phyloP scores from a whole-genome alignment of 139 green algal species.

The Tetradesmus obliquus region DNA sequence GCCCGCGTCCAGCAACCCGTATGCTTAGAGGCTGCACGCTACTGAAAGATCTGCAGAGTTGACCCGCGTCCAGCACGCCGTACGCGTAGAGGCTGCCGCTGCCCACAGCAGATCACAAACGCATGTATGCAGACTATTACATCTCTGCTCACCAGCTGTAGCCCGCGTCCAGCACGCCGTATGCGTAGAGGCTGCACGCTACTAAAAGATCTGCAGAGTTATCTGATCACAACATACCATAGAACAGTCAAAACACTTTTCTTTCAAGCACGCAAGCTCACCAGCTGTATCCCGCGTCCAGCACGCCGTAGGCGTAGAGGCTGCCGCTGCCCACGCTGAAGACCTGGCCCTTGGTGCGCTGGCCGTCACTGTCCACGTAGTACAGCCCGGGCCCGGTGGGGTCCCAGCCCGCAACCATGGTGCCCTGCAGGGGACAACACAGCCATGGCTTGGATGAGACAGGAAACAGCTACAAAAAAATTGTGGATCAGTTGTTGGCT shows the following conservation, averaged over 20 bases:
- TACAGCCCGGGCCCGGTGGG: slow-evolving; percentile 91
- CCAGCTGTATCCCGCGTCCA: slow-evolving; percentile 94
- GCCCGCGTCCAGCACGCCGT: slow-evolving; percentile 98
- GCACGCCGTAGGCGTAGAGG: slow-evolving; percentile 98
- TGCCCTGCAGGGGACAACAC: slow-evolving; percentile 73
- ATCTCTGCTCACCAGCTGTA: no score
- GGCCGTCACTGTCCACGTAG: slow-evolving; percentile 98
- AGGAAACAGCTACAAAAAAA: not conserved
- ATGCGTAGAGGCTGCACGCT: slow-evolving; percentile 64
- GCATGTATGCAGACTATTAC: not conserved
- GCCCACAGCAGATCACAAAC: slow-evolving; percentile 53
- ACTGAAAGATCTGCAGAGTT: slow-evolving; percentile 70
- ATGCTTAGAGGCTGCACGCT: not conserved
- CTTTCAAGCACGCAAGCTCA: slow-evolving; percentile 28
- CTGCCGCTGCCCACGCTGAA: slow-evolving; percentile 97
- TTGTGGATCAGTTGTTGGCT: not conserved
- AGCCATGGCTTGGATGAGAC: not conserved
- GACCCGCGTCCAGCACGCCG: slow-evolving; percentile 95
- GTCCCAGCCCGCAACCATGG: slow-evolving; percentile 97
- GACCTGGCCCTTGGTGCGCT: slow-evolving; percentile 93
- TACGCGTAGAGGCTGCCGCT: slow-evolving; percentile 98
- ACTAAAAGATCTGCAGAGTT: slow-evolving; percentile 71
- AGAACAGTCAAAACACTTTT: no score
- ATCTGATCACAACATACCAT: no score
- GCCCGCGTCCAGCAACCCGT: no score